phyloP scores from a whole-genome alignment of 148 eudicot species.

The Limonium bicolor region DNA sequence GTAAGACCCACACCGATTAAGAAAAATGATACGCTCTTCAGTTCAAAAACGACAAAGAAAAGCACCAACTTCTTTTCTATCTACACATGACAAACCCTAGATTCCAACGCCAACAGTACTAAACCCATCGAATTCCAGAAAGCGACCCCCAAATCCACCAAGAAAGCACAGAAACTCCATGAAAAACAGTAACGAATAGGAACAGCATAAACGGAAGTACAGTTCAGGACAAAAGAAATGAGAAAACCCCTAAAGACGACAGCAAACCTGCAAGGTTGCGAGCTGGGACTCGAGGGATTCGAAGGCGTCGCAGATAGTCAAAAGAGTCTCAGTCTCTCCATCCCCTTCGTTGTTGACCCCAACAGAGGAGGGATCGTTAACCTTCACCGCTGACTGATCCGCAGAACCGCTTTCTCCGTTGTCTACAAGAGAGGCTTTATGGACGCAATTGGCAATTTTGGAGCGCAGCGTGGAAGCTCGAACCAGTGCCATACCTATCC shows the following conservation, averaged over 20 bases:
- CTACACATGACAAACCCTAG: not conserved
- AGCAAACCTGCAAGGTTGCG: constrained; percentile 54
- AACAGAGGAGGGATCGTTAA: constrained; percentile 2
- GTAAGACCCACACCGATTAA: too few relatives aligned
- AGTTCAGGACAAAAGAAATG: not conserved
- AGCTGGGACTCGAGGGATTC: constrained; percentile 74
- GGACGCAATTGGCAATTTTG: constrained; percentile 54
- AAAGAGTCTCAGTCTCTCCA: constrained; percentile 38
- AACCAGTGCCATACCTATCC: constrained; percentile 49
- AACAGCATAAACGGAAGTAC: not conserved
- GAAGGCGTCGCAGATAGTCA: constrained; percentile 63
- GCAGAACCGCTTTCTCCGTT: not conserved
- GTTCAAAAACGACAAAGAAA: too few relatives aligned
- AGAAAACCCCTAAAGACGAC: not conserved
- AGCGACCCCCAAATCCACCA: constrained; percentile 4
- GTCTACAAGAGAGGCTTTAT: constrained; percentile 2
- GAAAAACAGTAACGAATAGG: not conserved
- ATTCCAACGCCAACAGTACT: not conserved
- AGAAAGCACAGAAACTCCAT: not conserved
- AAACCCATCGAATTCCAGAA: not conserved
- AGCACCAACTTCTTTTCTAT: not conserved
- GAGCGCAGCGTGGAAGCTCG: constrained; percentile 60
- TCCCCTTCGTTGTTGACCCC: constrained; percentile 10
- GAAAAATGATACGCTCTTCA: too few relatives aligned
- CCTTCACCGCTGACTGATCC: not conserved